Percentiles rank a stretch among this genome's conserved stretches.
Conservation (phyloP, 495 filamentous ascomycete species). For the Haplographium delicatum region DNA sequence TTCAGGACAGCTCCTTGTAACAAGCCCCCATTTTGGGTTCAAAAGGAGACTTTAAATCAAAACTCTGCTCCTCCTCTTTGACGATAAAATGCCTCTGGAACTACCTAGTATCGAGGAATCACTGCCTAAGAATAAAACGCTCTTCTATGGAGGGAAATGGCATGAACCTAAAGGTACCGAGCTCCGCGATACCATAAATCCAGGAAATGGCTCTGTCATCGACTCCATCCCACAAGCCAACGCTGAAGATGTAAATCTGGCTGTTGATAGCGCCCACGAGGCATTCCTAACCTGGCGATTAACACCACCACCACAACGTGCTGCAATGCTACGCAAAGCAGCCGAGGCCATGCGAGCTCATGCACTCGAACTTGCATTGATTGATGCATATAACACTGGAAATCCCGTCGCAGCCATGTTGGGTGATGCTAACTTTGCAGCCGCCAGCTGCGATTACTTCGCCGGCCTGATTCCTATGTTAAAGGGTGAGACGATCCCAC, state of each 20-base stretch:
- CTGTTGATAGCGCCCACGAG: slow-evolving; percentile 56
- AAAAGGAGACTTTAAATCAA: no score
- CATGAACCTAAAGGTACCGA: not conserved
- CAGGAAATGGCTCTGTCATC: not conserved
- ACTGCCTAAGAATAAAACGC: not conserved
- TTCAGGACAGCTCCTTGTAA: no score
- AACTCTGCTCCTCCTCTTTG: no score
- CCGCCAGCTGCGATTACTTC: slow-evolving; percentile 74
- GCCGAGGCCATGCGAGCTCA: slow-evolving; percentile 81
- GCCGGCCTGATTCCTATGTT: slow-evolving; percentile 63
- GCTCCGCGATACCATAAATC: not conserved
- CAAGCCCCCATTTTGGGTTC: no score
- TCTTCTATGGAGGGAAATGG: not conserved
- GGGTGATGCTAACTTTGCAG: slow-evolving; percentile 65
- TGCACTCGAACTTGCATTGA: slow-evolving; percentile 73
- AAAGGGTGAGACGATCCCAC: slow-evolving; percentile 52
- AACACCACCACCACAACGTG: slow-evolving; percentile 68
- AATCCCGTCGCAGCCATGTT: slow-evolving; percentile 66
- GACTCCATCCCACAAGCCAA: slow-evolving; percentile 43
- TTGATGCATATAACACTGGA: slow-evolving; percentile 81
- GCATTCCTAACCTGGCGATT: slow-evolving; percentile 72
- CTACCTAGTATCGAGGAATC: not conserved
- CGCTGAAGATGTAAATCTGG: slow-evolving; percentile 33
- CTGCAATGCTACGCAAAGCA: slow-evolving; percentile 77
- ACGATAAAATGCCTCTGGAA: no score